A percentile compares a stretch with the other conserved stretches of the same genome.
phyloP scores from a whole-genome alignment of 805 yeast genomes.

The Candida schatavii region DNA sequence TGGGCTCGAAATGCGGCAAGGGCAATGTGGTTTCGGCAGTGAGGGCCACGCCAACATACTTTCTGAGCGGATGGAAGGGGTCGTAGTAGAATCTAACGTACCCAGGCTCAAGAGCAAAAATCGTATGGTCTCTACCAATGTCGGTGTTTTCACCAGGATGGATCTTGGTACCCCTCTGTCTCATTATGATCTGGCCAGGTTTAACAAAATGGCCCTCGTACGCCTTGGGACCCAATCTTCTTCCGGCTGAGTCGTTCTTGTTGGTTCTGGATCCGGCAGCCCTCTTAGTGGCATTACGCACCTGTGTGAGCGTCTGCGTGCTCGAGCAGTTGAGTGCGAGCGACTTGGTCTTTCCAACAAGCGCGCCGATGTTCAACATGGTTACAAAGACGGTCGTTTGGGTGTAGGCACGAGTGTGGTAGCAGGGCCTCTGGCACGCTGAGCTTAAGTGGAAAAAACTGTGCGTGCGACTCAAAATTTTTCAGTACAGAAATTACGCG shows the following conservation, averaged over 20 bases:
- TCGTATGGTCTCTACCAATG: conserved; percentile 92
- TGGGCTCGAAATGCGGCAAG: conserved; percentile 87
- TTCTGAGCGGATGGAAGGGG: conserved; percentile 94
- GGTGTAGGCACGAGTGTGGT: too few species aligned
- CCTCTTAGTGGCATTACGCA: conserved; percentile 89
- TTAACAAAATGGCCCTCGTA: conserved; percentile 74
- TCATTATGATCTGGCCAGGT: conserved; percentile 83
- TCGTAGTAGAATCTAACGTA: conserved; percentile 86
- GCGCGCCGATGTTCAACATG: background rate
- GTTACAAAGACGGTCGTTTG: too few species aligned
- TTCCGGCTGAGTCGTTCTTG: conserved; percentile 92
- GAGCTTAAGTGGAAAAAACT: too few species aligned
- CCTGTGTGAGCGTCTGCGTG: conserved; percentile 24
- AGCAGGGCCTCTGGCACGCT: too few species aligned
- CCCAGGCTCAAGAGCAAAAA: conserved; percentile 90
- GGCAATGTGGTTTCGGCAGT: conserved; percentile 65
- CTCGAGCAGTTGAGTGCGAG: background rate
- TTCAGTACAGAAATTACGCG: background rate
- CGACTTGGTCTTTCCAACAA: background rate
- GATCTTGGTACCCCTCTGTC: conserved; percentile 93
- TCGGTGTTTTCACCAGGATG: conserved; percentile 91
- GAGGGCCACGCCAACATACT: conserved; percentile 85
- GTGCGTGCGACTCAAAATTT: too few species aligned
- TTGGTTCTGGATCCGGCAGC: conserved; percentile 95
- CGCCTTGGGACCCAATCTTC: conserved; percentile 87